Conservation (phyloP, 768 basidiomycete species). For the Lentinula raphanica region DNA sequence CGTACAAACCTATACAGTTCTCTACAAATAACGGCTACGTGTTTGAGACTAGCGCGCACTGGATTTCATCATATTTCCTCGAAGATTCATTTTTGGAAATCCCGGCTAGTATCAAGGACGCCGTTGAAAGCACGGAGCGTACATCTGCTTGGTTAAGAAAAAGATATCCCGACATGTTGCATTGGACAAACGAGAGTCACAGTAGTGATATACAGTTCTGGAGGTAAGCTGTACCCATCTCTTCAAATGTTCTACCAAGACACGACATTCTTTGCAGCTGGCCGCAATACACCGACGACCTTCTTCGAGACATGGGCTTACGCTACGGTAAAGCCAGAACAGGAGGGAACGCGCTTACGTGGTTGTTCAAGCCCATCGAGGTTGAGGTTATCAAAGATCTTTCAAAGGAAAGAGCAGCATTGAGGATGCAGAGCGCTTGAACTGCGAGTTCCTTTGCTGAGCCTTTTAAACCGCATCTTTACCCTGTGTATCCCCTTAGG, state of each 20-base stretch:
- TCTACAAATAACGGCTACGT: constrained; percentile 50
- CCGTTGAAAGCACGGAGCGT: constrained; percentile 35
- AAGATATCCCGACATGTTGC: constrained; percentile 47
- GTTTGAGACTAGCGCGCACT: constrained; percentile 52
- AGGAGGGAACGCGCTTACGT: constrained; percentile 6
- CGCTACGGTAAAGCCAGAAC: constrained; percentile 1
- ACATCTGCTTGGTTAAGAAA: constrained; percentile 49
- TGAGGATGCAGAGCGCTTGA: constrained; percentile 2
- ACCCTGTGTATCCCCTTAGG: too few species aligned
- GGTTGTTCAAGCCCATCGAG: constrained; percentile 7
- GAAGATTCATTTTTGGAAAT: constrained; percentile 45
- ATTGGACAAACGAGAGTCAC: constrained; percentile 13
- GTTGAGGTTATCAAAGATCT: neutral
- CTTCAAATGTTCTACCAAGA: neutral
- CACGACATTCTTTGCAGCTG: neutral
- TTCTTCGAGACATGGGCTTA: constrained; percentile 7
- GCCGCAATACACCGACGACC: constrained; percentile 7
- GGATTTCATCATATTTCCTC: constrained; percentile 62
- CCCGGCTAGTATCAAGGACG: constrained; percentile 41
- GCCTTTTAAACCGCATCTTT: too few species aligned
- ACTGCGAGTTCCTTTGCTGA: too few species aligned
- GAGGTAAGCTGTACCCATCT: neutral
- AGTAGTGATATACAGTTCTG: constrained; percentile 7
- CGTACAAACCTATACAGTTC: constrained; percentile 33
- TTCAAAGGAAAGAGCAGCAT: neutral